Evolutionary conservation across 2,329 filamentous ascomycete species (phyloP).

Genomic region (Rhexocercosporidium sp.): DNA sequence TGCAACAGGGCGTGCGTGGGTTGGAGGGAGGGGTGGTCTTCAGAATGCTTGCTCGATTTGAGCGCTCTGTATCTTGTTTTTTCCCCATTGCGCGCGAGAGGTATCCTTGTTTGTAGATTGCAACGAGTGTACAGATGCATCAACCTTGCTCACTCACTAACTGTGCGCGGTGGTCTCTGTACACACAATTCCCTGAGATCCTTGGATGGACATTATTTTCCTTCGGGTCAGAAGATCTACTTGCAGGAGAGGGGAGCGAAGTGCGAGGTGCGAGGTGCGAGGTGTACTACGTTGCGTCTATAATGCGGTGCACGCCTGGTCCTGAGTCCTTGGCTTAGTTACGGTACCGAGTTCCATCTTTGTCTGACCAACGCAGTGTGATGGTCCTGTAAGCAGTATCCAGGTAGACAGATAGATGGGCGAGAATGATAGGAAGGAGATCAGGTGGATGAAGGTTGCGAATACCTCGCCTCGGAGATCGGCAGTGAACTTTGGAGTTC

Average conservation of each 20-base stretch:
- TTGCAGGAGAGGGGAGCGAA: slow-evolving; percentile 6
- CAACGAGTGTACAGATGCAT: neutral
- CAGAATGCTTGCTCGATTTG: neutral
- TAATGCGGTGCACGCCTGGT: neutral
- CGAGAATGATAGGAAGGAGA: neutral
- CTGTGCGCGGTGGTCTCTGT: neutral
- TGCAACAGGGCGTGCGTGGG: neutral
- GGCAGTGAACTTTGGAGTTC: slow-evolving; percentile 2
- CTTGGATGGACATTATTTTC: neutral
- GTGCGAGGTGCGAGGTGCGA: neutral
- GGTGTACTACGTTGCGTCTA: too few relatives aligned
- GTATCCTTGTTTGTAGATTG: neutral
- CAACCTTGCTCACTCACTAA: neutral
- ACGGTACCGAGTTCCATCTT: too few relatives aligned
- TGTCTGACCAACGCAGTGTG: slow-evolving; percentile 15
- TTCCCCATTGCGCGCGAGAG: neutral
- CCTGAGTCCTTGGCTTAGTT: too few relatives aligned
- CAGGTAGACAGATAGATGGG: neutral
- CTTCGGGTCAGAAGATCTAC: slow-evolving; percentile 15
- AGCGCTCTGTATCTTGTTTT: neutral
- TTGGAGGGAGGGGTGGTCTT: neutral
- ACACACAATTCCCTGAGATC: neutral
- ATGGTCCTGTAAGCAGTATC: neutral
- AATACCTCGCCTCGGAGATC: slow-evolving; percentile 3
- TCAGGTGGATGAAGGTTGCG: neutral